These are phyloP conservation scores for Eudorina sp. DNA, from an alignment of 139 green algal species.

Conservation along the genomic window DNA sequence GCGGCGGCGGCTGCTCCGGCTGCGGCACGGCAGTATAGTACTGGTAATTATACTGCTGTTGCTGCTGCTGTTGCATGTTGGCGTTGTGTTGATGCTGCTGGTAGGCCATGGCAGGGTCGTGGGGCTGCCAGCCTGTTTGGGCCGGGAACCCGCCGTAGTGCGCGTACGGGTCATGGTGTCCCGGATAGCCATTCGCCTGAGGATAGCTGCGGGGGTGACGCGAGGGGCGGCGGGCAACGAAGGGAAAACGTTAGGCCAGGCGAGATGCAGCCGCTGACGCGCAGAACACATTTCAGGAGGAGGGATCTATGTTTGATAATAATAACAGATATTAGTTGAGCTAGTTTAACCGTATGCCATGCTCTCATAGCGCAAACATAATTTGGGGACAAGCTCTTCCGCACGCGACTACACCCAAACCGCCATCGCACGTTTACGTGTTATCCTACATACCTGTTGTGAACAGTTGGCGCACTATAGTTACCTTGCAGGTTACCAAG, in stretches of 20 bases:
- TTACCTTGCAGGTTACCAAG: slow-evolving; percentile 39
- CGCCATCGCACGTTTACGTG: too few relatives aligned
- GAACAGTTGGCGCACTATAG: slow-evolving; percentile 19
- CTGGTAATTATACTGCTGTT: slow-evolving; percentile 16
- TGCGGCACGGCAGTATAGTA: not conserved
- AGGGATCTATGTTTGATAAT: too few relatives aligned
- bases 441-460: slow-evolving; percentile 31
- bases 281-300: too few relatives aligned
- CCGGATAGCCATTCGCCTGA: not conserved
- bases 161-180: not conserved
- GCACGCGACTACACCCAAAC: too few relatives aligned
- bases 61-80: not conserved
- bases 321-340: too few relatives aligned
- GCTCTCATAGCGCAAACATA: too few relatives aligned
- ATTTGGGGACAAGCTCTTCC: too few relatives aligned
- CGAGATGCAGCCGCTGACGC: too few relatives aligned
- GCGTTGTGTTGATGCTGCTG: not conserved
- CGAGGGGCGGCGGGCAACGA: too few relatives aligned
- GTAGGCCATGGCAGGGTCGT: not conserved
- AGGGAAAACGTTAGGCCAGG: too few relatives aligned
- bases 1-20: not conserved
- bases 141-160: not conserved
- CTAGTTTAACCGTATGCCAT: too few relatives aligned
- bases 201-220: not conserved
- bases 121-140: not conserved